Conservation (phyloP, 805 yeast genomes). For the Metschnikowia rubicola region DNA sequence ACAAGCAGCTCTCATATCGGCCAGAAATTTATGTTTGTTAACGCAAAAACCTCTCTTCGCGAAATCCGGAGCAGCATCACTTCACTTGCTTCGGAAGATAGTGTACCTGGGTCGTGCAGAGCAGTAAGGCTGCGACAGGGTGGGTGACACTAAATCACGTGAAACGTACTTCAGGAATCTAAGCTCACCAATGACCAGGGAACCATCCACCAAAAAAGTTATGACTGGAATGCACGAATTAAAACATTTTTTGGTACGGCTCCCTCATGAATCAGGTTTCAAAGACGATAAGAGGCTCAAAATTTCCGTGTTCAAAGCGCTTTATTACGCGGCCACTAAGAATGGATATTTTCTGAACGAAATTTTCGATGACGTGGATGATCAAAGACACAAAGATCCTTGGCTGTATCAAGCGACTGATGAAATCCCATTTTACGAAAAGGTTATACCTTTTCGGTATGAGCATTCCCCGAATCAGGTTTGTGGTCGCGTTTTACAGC, state of each 20-base stretch:
- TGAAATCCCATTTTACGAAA: slow-evolving; percentile 9
- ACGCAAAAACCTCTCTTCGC: no score
- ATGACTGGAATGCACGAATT: slow-evolving; percentile 1
- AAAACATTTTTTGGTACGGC: slow-evolving; percentile 3
- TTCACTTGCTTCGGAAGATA: no score
- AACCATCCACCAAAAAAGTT: no score
- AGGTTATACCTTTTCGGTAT: slow-evolving; percentile 11
- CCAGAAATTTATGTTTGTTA: no score
- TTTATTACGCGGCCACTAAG: slow-evolving; percentile 26
- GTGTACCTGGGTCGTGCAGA: no score
- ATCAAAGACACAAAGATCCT: slow-evolving; percentile 1
- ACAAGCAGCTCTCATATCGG: no score
- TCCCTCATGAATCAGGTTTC: slow-evolving; percentile 9
- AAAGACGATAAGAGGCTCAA: slow-evolving; percentile 5
- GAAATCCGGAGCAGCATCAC: no score
- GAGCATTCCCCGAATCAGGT: slow-evolving; percentile 56
- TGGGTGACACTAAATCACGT: no score
- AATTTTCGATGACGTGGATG: slow-evolving; percentile 14
- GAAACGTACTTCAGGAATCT: not conserved
- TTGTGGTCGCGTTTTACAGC: slow-evolving; percentile 61
- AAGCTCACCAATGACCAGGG: not conserved
- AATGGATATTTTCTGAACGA: slow-evolving; percentile 13
- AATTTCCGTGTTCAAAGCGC: slow-evolving; percentile 23
- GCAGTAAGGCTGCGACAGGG: no score
- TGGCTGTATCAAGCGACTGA: slow-evolving; percentile 2